A percentile compares a stretch with the other conserved stretches of the same genome.
Evolutionary conservation across 805 yeast genomes (phyloP).

Genomic region (Zygosaccharomyces kombuchaensis): DNA sequence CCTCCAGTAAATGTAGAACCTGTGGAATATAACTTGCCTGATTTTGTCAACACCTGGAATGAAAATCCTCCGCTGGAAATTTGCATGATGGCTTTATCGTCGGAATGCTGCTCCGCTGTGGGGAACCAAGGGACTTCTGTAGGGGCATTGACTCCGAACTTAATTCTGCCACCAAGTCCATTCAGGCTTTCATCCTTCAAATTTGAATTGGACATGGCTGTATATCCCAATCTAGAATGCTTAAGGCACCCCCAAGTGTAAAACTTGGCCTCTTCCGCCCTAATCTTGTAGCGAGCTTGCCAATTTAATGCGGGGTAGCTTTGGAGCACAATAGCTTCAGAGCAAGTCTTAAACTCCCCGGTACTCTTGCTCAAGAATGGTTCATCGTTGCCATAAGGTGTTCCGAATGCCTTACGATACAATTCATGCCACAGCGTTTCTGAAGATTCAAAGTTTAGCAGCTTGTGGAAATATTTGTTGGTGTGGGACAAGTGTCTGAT

Average conservation of each 20-base stretch:
- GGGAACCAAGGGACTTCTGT: slow-evolving; percentile 30
- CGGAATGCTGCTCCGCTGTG: slow-evolving; percentile 8
- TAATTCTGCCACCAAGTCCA: slow-evolving; percentile 22
- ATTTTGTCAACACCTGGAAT: slow-evolving; percentile 51
- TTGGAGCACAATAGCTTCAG: slow-evolving; percentile 24
- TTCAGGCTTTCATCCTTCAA: slow-evolving; percentile 19
- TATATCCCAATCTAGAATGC: slow-evolving; percentile 33
- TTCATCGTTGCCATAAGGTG: slow-evolving; percentile 27
- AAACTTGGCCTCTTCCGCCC: slow-evolving; percentile 22
- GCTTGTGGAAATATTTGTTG: slow-evolving; percentile 29
- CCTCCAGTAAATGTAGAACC: slow-evolving; percentile 45
- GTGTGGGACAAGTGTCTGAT: slow-evolving; percentile 31
- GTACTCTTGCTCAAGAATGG: slow-evolving; percentile 24
- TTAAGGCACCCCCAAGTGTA: slow-evolving; percentile 35
- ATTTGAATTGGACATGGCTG: slow-evolving; percentile 21
- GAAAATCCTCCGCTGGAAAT: slow-evolving; percentile 63
- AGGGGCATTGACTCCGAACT: slow-evolving; percentile 31
- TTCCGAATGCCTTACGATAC: slow-evolving; percentile 29
- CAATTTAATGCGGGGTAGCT: slow-evolving; percentile 21
- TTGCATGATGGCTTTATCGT: slow-evolving; percentile 23
- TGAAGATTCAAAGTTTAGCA: slow-evolving; percentile 25
- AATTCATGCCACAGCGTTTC: slow-evolving; percentile 33
- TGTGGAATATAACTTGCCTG: slow-evolving; percentile 53
- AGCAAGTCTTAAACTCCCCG: slow-evolving; percentile 24
- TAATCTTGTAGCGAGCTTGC: slow-evolving; percentile 25